Evolutionary conservation across 805 yeast species (phyloP), one percentile per base, ranked within the genome.

Genomic region (Candida vartiovaarae): DNA sequence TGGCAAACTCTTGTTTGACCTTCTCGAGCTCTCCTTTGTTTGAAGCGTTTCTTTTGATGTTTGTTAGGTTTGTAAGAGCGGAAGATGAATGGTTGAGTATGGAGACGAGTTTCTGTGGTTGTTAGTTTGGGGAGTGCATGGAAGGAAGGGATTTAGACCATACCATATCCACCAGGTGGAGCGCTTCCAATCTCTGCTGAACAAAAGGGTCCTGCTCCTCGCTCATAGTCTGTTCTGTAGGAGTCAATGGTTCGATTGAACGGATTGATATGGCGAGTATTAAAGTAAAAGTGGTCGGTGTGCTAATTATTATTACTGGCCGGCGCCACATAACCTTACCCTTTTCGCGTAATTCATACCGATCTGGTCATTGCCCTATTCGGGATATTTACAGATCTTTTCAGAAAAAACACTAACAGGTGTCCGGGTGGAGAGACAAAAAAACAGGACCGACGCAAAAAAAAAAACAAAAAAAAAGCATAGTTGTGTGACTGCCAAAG

Each of bases 101-200:
- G 6, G 75, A 61, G 2, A 77, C 82, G 1, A 80, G 64, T 48
- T 69, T 69, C 56, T 67, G 44, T 7, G 5, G 4, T 8, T 3
- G 32, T 36, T 32, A 34, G 35, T 26, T 23, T 33, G 11, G 35
- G 8, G 5, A 33, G 25, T 7, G 20, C 20, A 15, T 15, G 20
- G 20, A 15, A 15, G 20, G 20, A 15, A 15, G 20, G 11, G 6
- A 9, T 7, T 32, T 32, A n/a, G 6, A 10, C 51, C 64, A 32
- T 41, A 60, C 65, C 0, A 57, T 48, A 45, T 81, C 87, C 7
- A 80, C 70, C 6, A 68, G 68, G 44, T 74, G 66, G 3, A 81
- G 62, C 2, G 79, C 64, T 26, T 76, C 75, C 30, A 81, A 60
- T 40, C 86, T 57, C 42, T 71, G 65, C 47, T 75, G 72, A 3